Base-by-base conservation (phyloP, 75 land plant genomes). In the Chamaecyparis obtusa region DNA sequence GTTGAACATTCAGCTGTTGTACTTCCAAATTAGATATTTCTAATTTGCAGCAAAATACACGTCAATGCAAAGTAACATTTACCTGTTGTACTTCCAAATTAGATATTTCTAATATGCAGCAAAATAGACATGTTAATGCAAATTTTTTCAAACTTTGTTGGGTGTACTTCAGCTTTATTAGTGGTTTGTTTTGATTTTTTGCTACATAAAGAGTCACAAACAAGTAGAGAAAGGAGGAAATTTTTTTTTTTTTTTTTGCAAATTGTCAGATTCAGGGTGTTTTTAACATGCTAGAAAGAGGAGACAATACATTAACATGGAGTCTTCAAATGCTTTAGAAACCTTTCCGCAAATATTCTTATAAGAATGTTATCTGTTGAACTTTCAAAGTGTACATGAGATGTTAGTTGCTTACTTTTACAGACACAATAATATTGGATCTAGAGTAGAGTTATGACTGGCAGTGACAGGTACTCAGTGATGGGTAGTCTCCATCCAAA, bases 31-130 rank as follows among this genome's bases (percentile, higher is more conserved):
- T 39, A 78, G 24, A 6, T n/a, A 72, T 72, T 72, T 9, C 36
- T 72, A 10, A 72, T 72, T 13, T 33, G 3, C 16, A 72, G 27
- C 3, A 64, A 64, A 64, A 64, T 60, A 24, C 21, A 21, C 24
- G 69, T 24, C 69, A 64, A 39, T 78, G 46, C 44, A 37, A 78
- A 37, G 41, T 39, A 39, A 39, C 41, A 39, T 39, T 48, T 85
- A 46, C 30, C n/a, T 88, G 13, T 54, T 81, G 13, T 81, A 46
- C 33, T 81, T 46, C 46, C 83, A 81, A 43, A 78, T 37, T 78
- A 78, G 24, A 6, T n/a, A 72, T 33, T 72, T 9, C 36, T 72
- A 32, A 72, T 72, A 33, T 33, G 0, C 4, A 72, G 27, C 1
- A 24, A 64, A 64, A 64, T 60, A 57, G 0, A 64, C 21, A 21